These are phyloP conservation scores for Aspergillus biplanus DNA, from an alignment of 495 filamentous ascomycete species.

Conservation along the genomic window DNA sequence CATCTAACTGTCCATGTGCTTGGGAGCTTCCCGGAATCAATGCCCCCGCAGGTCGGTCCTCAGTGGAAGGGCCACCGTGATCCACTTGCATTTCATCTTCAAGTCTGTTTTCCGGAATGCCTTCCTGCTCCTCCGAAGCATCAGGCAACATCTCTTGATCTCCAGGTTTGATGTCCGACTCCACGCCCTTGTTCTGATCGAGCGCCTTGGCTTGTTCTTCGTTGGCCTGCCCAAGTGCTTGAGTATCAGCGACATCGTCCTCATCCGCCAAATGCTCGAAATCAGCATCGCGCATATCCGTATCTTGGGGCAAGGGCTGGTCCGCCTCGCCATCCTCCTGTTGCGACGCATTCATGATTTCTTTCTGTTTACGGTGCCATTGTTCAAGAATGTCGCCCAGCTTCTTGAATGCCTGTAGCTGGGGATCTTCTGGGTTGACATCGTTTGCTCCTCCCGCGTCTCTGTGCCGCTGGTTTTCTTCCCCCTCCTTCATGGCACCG, in stretches of 20 bases:
- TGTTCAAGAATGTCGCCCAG: constrained; percentile 90
- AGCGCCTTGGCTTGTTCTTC: constrained; percentile 83
- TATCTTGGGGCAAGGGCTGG: constrained; percentile 55
- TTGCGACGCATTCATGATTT: constrained; percentile 72
- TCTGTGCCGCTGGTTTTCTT: constrained; percentile 47
- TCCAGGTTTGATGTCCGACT: constrained; percentile 63
- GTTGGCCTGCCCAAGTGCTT: constrained; percentile 86
- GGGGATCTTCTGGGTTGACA: constrained; percentile 54
- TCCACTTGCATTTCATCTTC: constrained; percentile 55
- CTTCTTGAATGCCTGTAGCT: constrained; percentile 76
- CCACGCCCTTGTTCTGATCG: constrained; percentile 82
- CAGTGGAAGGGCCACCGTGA: constrained; percentile 36
- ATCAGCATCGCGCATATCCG: constrained; percentile 71
- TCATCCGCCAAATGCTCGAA: constrained; percentile 92
- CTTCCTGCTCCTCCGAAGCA: constrained; percentile 56
- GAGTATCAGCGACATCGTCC: constrained; percentile 75
- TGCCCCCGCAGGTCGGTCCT: constrained; percentile 47
- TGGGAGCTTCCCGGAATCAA: constrained; percentile 46
- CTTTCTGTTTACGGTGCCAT: constrained; percentile 82
- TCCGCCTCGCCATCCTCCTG: constrained; percentile 57
- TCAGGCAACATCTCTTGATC: constrained; percentile 62
- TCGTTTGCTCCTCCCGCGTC: constrained; percentile 49
- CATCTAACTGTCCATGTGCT: constrained; percentile 36
- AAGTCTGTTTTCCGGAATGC: constrained; percentile 50
- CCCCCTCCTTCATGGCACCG: constrained; percentile 46